Evolutionary conservation across 331 rosid genomes (phyloP), one percentile per base, ranked within the genome.

Genomic region (Malus hybrid): DNA sequence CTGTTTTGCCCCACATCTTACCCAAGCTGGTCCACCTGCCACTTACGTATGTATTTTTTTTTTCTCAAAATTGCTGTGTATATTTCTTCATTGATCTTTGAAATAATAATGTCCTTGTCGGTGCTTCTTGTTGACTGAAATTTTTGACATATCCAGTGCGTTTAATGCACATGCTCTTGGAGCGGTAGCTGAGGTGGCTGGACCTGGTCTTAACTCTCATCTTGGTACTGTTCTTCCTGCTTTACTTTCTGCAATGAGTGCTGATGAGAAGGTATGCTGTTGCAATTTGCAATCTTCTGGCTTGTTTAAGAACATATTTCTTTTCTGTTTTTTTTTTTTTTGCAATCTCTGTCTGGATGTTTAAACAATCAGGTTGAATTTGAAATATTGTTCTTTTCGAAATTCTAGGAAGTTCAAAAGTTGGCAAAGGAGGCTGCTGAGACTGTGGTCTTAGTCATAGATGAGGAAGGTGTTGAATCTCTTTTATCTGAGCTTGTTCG

Each of bases 171-270:
- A 94, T 85, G 97, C 99, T 68, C 85, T 94, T 18, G 97, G 97
- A 56, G 99, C 97, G 73, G 86, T 94, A 72, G 99, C 97, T 20
- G 97, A 92, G 80, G 99, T 94, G 72, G 97, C 97, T 58, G 99
- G 99, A 70, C 87, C 96, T 74, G 89, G 99, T 76, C 97, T 94
- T 68, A 79, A 92, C 76, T 53, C 74, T 72, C 99, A 94, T 84
- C 97, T 94, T 75, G 83, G 92, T 57, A 92, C 90, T 42, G 86
- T 94, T 77, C 96, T 94, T 86, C 97, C 97, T 79, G 92, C 99
- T 78, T 81, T 94, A 79, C 93, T 92, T 28, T 78, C 90, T 69
- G 96, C 96, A 75, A 92, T 94, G 93, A 83, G 82, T 76, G 82
- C 80, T 68, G 93, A 85, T 70, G 96, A 89, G 28, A 66, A 90